Base-by-base conservation (phyloP, 1,284 basidiomycete species). In the Ustilago curta region DNA sequence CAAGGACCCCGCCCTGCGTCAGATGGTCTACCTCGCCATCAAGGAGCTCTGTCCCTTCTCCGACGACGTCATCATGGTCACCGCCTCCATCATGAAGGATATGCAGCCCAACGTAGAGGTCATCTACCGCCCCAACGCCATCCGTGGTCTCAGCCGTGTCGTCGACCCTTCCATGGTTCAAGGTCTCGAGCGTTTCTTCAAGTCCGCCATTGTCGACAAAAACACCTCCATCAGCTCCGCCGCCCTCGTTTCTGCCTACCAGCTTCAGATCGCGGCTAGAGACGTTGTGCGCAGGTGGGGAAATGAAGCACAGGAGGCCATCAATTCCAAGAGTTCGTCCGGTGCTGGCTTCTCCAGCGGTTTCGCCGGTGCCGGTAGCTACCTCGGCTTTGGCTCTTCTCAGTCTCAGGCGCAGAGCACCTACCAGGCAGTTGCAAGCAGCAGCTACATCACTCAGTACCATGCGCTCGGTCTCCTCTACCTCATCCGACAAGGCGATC, bases 41-140 rank as follows among this genome's bases (percentile, higher is more conserved):
- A 99, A 99, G 88, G 97, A 99, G 87, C 90, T 99, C 19, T 92
- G 94, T 31, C 91, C 90, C 45, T 92, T 93, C n/a, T 94, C 97
- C 19, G 94, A 99, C 86, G 97, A 99, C 50, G 73, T 98, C 40
- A 97, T 99, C 83, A 99, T 99, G 95, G 95, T 98, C 79, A 99
- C 97, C 7, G 94, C 93, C 83, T 97, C 95, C 84, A 99, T 99
- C 86, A 98, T 98, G 95, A 99, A 99, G 88, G 96, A 99, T 85
- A 99, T 99, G 94, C 96, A 99, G 85, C 93, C 95, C 55, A 98
- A 98, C 85, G 92, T 95, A 55, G 97, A 99, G 86, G 96, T 98
- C 83, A 95, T 99, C 77, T 99, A 99, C 87, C 90, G 97, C 65
- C 94, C 97, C 42, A 99, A 99, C 86, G 93, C 97, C 32, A 99